Base-by-base conservation (phyloP, 1,139 yeast species). In the Saccharomyces hybrid region DNA sequence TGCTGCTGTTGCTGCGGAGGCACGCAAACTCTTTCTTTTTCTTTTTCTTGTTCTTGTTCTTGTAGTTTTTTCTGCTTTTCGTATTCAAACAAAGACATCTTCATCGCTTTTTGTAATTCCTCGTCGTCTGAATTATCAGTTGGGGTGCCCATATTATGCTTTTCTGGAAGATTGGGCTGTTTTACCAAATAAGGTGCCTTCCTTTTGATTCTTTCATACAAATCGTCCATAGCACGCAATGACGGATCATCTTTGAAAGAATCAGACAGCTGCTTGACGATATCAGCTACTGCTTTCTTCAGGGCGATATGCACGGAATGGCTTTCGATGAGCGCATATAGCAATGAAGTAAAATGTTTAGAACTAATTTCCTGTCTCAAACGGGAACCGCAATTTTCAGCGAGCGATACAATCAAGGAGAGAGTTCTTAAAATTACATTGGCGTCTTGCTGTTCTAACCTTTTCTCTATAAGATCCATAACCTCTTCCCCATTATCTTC, bases 371-470 rank as follows among this genome's bases (percentile, higher is more conserved):
- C 89, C 58, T 88, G 90, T 63, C 84, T 84, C 80, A 88, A 81
- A 61, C 90, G 76, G 2, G 96, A 84, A 1, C 98, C 98, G 72
- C 98, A 91, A 68, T 93, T 93, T 70, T 91, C 96, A 0, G 96
- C 96, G 41, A 89, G 71, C 0, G 96, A 85, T 16, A 82, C 79
- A 20, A 88, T 72, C 53, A 93, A 62, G 0, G 96, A 79, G 53
- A 93, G 71, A 0, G 95, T 71, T 61, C 95, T 78, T 53, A 91
- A 73, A 31, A 88, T 82, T 1, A 87, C 85, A 69, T 91, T 93
- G 31, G 96, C 97, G 68, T 88, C 93, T 48, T 79, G 75, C 28
- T 78, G 75, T 41, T 75, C 74, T 49, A 91, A 72, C 52, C 90
- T 76, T 23, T 74, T 70, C 50, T 78, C 75, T 23, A 90, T 71